Evolutionary conservation across 495 filamentous ascomycete genomes (phyloP).

Genomic region (Podospora conica): DNA sequence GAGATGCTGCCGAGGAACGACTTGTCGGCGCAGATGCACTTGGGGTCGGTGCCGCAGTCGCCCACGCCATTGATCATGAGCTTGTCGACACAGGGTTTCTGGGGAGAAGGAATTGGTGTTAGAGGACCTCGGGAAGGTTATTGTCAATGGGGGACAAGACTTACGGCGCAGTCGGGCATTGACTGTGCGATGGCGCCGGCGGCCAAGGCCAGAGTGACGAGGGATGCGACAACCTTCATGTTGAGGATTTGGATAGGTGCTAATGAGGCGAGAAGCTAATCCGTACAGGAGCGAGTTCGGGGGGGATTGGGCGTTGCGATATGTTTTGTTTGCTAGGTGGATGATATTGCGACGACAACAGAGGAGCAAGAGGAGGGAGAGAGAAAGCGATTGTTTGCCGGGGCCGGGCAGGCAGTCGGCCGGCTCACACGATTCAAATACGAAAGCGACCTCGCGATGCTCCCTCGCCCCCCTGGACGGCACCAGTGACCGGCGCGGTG

Average conservation of each 20-base stretch:
- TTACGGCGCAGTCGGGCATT: conserved; percentile 52
- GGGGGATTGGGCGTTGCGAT: background rate
- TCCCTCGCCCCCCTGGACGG: background rate
- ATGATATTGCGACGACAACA: background rate
- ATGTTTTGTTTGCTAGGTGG: background rate
- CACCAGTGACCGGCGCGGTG: background rate
- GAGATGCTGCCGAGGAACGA: conserved; percentile 55
- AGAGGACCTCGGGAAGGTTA: background rate
- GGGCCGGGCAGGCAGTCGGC: background rate
- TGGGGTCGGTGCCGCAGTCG: conserved; percentile 51
- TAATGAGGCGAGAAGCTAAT: background rate
- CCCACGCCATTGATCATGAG: conserved; percentile 43
- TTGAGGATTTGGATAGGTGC: background rate
- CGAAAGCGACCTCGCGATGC: background rate
- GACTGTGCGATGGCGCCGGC: conserved; percentile 34
- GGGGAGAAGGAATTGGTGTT: conserved; percentile 11
- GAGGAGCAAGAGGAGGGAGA: background rate
- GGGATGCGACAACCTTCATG: conserved; percentile 35
- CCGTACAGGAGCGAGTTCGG: background rate
- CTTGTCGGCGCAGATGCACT: conserved; percentile 61
- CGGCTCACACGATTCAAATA: background rate
- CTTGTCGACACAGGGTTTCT: conserved; percentile 51
- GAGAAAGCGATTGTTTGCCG: background rate
- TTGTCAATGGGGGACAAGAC: conserved; percentile 16
- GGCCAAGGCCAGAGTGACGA: conserved; percentile 29